These are phyloP conservation scores for Gelatoporia subvermispora DNA, from an alignment of 768 basidiomycete genomes.

Conservation along the genomic window DNA sequence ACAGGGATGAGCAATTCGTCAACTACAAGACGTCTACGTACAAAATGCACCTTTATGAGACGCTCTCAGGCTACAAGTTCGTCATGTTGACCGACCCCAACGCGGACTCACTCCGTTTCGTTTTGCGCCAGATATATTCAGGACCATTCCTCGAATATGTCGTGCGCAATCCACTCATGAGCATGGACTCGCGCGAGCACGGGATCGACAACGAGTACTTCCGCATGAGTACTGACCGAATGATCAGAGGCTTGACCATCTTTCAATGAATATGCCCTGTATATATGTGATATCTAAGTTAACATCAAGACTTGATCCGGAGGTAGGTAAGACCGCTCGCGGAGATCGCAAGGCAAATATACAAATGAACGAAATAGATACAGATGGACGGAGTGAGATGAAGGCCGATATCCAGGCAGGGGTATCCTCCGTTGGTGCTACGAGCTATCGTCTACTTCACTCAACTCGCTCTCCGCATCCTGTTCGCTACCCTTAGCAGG, in stretches of 20 bases:
- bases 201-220: conserved; percentile 96
- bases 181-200: conserved; percentile 74
- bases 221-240: conserved; percentile 70
- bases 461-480: conserved; percentile 4
- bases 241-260: conserved; percentile 56
- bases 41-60: conserved; percentile 91
- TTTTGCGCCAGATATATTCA: conserved; percentile 86
- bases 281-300: not conserved
- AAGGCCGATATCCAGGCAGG: not conserved
- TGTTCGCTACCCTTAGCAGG: not conserved
- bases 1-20: conserved; percentile 86
- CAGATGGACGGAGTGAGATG: conserved; percentile 9
- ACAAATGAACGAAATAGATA: conserved; percentile 11
- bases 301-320: conserved; percentile 3
- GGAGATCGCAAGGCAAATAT: not conserved
- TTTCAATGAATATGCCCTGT: conserved; percentile 25
- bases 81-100: conserved; percentile 88
- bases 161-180: conserved; percentile 83
- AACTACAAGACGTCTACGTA: conserved; percentile 89
- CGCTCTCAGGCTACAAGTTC: conserved; percentile 90
- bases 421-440: not conserved
- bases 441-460: conserved; percentile 2
- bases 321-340: not conserved
- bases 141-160: conserved; percentile 94
- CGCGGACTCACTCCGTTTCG: conserved; percentile 75